phyloP scores from a whole-genome alignment of 2,329 filamentous ascomycete genomes.

The Aspergillus sp. region DNA sequence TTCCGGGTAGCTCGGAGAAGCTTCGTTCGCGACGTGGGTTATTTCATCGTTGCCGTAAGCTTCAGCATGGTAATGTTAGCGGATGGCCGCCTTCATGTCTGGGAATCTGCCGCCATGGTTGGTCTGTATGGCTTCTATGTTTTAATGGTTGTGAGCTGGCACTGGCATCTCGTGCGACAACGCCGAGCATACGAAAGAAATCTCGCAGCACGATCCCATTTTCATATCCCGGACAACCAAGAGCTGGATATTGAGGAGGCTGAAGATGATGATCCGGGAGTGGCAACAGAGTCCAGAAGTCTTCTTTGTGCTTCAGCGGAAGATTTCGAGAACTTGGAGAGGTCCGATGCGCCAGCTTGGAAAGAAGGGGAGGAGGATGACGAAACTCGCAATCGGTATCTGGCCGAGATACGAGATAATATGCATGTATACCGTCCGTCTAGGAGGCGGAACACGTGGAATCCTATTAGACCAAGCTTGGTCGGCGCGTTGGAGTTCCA shows the following conservation, averaged over 20 bases:
- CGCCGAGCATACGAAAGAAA: conserved; percentile 61
- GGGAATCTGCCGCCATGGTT: conserved; percentile 91
- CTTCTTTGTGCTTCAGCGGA: conserved; percentile 49
- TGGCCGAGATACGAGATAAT: conserved; percentile 82
- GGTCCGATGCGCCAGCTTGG: conserved; percentile 43
- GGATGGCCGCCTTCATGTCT: conserved; percentile 76
- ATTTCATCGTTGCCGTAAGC: conserved; percentile 80
- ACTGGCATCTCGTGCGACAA: conserved; percentile 71
- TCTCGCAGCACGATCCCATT: conserved; percentile 69
- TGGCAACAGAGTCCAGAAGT: conserved; percentile 41
- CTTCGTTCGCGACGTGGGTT: conserved; percentile 85
- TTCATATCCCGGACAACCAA: conserved; percentile 57
- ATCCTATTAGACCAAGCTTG: conserved; percentile 84
- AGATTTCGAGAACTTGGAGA: conserved; percentile 61
- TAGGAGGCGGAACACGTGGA: conserved; percentile 68
- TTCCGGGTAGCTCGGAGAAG: conserved; percentile 87
- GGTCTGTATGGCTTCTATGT: conserved; percentile 90
- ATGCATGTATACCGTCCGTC: conserved; percentile 80
- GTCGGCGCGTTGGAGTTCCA: conserved; percentile 92
- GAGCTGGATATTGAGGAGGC: conserved; percentile 53
- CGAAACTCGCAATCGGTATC: conserved; percentile 53
- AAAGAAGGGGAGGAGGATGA: conserved; percentile 53
- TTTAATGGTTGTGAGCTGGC: conserved; percentile 80
- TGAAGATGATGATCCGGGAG: conserved; percentile 50
- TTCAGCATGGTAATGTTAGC: conserved; percentile 86